A percentile compares a stretch with the other conserved stretches of the same genome.
phyloP scores from a whole-genome alignment of 805 yeast genomes.

The Brettanomyces bruxellensis region DNA sequence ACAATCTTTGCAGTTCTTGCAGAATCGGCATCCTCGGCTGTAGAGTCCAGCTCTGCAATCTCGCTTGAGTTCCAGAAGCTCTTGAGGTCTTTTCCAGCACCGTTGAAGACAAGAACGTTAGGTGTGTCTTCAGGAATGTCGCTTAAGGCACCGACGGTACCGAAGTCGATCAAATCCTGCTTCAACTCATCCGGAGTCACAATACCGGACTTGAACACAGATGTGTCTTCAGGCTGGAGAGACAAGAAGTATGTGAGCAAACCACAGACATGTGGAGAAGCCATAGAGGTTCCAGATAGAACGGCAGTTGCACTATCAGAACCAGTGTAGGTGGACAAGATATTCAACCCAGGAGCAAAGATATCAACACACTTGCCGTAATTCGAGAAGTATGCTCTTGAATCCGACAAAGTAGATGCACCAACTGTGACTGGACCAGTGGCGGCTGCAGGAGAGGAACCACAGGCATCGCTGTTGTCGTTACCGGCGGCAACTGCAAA shows the following conservation, averaged over 20 bases:
- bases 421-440: conserved; percentile 86
- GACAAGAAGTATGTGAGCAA: conserved; percentile 82
- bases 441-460: conserved; percentile 85
- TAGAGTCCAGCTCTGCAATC: conserved; percentile 5
- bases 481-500: conserved; percentile 97
- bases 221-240: conserved; percentile 66
- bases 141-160: conserved; percentile 48
- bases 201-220: conserved; percentile 50
- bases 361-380: conserved; percentile 94
- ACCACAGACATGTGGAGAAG: conserved; percentile 94
- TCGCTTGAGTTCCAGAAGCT: conserved; percentile 44
- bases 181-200: conserved; percentile 69
- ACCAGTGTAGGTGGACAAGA: conserved; percentile 78
- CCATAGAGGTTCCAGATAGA: conserved; percentile 96
- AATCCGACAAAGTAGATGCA: conserved; percentile 82
- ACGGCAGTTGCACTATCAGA: conserved; percentile 69
- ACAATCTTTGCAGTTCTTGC: conserved; percentile 14
- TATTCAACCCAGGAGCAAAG: conserved; percentile 92
- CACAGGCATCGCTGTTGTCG: conserved; percentile 88
- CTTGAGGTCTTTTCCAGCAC: conserved; percentile 66
- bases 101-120: conserved; percentile 68
- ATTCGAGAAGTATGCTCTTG: conserved; percentile 92
- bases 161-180: conserved; percentile 62
- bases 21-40: conserved; percentile 6
- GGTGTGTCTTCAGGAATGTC: conserved; percentile 71